Percentiles rank a stretch among this genome's conserved stretches.
Conservation (phyloP, 2,329 filamentous ascomycete species). For the Dothideomycetidae sp. region DNA sequence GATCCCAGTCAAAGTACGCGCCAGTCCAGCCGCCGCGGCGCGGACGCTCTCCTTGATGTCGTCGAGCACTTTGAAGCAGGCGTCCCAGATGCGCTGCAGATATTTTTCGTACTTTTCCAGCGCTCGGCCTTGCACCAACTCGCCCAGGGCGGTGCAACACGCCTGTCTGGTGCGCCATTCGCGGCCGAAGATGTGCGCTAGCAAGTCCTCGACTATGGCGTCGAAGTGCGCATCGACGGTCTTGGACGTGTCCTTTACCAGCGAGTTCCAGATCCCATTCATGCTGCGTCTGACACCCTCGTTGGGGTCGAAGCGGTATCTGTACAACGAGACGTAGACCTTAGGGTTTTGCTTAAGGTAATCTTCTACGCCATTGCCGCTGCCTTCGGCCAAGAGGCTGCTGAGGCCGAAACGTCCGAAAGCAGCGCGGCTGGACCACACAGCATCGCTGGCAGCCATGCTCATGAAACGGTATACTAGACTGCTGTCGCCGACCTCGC, state of each 20-base stretch:
- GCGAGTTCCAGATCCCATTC: constrained; percentile 92
- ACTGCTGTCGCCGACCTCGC: constrained; percentile 88
- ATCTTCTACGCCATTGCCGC: constrained; percentile 48
- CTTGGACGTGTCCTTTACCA: constrained; percentile 75
- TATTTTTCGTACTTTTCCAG: constrained; percentile 60
- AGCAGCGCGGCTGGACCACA: constrained; percentile 92
- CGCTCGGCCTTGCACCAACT: constrained; percentile 69
- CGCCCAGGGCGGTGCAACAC: constrained; percentile 76
- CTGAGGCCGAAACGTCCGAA: constrained; percentile 91
- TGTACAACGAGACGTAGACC: constrained; percentile 84
- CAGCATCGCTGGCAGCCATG: constrained; percentile 83
- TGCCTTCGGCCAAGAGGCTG: constrained; percentile 67
- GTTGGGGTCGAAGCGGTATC: constrained; percentile 92
- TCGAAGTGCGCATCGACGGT: constrained; percentile 75
- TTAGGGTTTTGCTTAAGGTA: constrained; percentile 73
- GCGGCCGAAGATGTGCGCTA: constrained; percentile 72
- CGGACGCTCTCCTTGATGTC: constrained; percentile 91
- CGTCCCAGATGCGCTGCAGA: constrained; percentile 70
- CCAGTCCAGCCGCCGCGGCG: constrained; percentile 64
- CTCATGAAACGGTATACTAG: constrained; percentile 99
- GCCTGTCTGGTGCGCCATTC: constrained; percentile 93
- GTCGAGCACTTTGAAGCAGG: constrained; percentile 81
- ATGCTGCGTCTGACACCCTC: constrained; percentile 85
- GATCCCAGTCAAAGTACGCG: constrained; percentile 69
- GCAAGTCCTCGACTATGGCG: constrained; percentile 71